phyloP scores from a whole-genome alignment of 495 filamentous ascomycete genomes.

The Hypoxylon subgilvum region DNA sequence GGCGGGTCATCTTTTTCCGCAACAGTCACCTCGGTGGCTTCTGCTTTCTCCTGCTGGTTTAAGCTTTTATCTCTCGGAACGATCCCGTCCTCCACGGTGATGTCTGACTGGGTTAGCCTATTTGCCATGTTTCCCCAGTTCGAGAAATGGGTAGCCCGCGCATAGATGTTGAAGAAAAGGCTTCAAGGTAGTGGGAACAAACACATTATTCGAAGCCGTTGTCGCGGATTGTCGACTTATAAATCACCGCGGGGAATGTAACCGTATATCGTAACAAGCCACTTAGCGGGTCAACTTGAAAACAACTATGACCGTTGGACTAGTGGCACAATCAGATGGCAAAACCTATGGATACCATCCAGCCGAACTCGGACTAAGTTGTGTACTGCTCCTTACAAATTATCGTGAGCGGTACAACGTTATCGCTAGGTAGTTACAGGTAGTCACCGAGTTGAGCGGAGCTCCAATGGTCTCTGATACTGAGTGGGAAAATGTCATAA shows the following conservation, averaged over 20 bases:
- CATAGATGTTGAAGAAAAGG: too few relatives aligned
- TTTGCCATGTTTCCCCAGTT: neutral
- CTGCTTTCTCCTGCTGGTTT: slow-evolving; percentile 1
- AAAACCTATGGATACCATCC: neutral
- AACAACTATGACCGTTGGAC: neutral
- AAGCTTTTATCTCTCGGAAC: neutral
- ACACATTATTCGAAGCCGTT: neutral
- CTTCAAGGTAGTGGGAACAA: neutral
- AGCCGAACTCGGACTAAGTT: neutral
- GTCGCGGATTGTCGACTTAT: slow-evolving; percentile 5
- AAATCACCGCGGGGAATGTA: slow-evolving; percentile 6
- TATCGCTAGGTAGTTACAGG: too few relatives aligned
- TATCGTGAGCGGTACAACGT: too few relatives aligned
- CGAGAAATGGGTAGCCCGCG: neutral
- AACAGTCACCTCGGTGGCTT: neutral
- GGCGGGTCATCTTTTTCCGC: slow-evolving; percentile 1
- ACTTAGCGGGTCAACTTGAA: neutral
- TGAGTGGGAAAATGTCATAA: too few relatives aligned
- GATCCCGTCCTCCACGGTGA: slow-evolving; percentile 2
- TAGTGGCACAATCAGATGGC: too few relatives aligned
- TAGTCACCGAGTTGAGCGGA: too few relatives aligned
- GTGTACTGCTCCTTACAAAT: too few relatives aligned
- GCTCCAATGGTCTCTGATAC: too few relatives aligned
- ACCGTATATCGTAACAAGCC: neutral
- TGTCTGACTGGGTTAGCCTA: neutral